Evolutionary conservation across 2,329 filamentous ascomycete genomes (phyloP).

Genomic region (Fusarium fujikuroi): DNA sequence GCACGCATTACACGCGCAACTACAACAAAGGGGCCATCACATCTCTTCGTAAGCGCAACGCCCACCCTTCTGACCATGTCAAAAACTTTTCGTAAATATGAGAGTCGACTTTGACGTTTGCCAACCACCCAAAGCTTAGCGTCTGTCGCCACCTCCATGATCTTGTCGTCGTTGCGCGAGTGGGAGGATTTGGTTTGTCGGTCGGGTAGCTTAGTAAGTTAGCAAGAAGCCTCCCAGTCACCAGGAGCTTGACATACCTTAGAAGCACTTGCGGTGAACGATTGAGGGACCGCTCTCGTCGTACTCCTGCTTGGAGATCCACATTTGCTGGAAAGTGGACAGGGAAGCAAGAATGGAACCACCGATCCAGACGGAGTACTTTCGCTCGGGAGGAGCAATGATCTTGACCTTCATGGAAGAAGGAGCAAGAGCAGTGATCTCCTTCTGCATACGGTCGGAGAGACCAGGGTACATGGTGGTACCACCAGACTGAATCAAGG

Average conservation of each 20-base stretch:
- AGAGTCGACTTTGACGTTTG: conserved; percentile 62
- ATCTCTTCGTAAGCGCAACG: conserved; percentile 60
- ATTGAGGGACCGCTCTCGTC: conserved; percentile 99
- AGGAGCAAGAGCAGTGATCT: conserved; percentile 98
- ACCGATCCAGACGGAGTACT: conserved; percentile 99
- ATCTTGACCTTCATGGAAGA: conserved; percentile 99
- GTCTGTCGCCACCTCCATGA: conserved; percentile 58
- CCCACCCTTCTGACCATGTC: conserved; percentile 64
- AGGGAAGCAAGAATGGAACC: conserved; percentile 99
- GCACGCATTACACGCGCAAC: conserved; percentile 61
- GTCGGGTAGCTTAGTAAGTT: conserved; percentile 46
- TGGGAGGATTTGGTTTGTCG: conserved; percentile 49
- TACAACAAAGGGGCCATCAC: conserved; percentile 61
- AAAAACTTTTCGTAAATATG: conserved; percentile 69
- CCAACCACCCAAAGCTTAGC: conserved; percentile 57
- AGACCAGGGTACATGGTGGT: conserved; percentile 99
- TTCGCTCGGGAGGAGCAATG: conserved; percentile 99
- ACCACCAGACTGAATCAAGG: conserved; percentile 84
- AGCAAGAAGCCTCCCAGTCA: conserved; percentile 20
- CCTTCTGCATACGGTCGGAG: conserved; percentile 99
- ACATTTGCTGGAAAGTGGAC: conserved; percentile 99
- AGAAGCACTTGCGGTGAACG: conserved; percentile 99
- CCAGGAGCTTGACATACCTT: conserved; percentile 68
- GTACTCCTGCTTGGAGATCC: conserved; percentile 99
- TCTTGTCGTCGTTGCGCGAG: conserved; percentile 53